Conservation (phyloP, 495 filamentous ascomycete genomes). For the Neurospora sp. region DNA sequence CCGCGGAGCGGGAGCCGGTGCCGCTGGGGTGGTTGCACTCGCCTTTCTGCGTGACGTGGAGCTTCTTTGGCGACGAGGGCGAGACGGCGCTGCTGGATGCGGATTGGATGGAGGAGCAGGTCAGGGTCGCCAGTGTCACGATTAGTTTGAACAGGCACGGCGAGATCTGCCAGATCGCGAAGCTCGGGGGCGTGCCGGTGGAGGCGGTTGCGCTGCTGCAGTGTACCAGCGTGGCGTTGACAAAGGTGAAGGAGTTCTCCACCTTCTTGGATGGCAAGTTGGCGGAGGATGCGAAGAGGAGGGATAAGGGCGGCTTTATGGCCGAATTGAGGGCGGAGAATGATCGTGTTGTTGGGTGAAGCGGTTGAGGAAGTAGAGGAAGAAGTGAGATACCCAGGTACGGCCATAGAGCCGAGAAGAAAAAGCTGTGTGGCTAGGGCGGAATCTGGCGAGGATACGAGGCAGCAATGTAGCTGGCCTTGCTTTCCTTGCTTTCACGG, state of each 20-base stretch:
- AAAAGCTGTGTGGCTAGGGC: not conserved
- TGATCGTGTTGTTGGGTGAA: conserved; percentile 36
- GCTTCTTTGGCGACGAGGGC: conserved; percentile 56
- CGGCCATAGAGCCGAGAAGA: not conserved
- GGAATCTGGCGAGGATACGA: not conserved
- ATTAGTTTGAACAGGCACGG: conserved; percentile 81
- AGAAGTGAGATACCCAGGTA: conserved; percentile 21
- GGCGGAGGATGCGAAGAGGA: conserved; percentile 63
- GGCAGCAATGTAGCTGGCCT: not conserved
- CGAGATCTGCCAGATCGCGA: conserved; percentile 85
- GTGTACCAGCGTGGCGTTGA: conserved; percentile 56
- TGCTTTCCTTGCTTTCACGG: not conserved
- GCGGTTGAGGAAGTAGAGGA: conserved; percentile 11
- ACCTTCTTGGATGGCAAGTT: conserved; percentile 58
- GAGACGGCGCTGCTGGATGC: conserved; percentile 65
- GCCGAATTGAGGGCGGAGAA: conserved; percentile 81
- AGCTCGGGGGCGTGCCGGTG: conserved; percentile 70
- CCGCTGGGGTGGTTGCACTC: conserved; percentile 80
- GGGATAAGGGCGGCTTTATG: conserved; percentile 64
- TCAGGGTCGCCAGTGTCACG: conserved; percentile 72
- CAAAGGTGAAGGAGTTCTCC: conserved; percentile 72
- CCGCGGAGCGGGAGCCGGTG: conserved; percentile 82
- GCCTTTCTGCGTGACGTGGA: conserved; percentile 79
- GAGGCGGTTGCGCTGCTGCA: conserved; percentile 65
- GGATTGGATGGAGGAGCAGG: conserved; percentile 72